Conservation (phyloP, 805 yeast species). For the Candida ponderosae region DNA sequence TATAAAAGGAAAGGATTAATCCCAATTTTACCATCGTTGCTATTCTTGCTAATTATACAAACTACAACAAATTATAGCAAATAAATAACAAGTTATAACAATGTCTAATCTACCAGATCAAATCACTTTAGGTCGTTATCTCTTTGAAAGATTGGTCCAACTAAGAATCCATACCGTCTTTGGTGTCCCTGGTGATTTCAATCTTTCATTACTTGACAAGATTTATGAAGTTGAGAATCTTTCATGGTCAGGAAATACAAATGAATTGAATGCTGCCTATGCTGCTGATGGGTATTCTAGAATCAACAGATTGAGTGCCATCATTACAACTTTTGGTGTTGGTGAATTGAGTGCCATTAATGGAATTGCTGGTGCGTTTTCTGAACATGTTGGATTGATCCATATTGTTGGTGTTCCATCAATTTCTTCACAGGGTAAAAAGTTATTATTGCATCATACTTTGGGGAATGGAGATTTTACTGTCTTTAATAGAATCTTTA, state of each 20-base stretch:
- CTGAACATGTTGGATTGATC: constrained; percentile 81
- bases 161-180: constrained; percentile 63
- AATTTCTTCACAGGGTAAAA: constrained; percentile 61
- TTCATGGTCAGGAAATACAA: constrained; percentile 89
- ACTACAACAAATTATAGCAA: no score
- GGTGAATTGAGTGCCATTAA: constrained; percentile 82
- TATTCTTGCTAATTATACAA: no score
- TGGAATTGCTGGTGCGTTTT: constrained; percentile 84
- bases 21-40: no score
- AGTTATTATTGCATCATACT: constrained; percentile 73
- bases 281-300: constrained; percentile 88
- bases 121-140: constrained; percentile 65
- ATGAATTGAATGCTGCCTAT: constrained; percentile 83
- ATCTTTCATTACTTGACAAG: constrained; percentile 62
- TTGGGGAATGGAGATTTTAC: constrained; percentile 79
- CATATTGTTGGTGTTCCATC: constrained; percentile 88
- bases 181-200: constrained; percentile 82
- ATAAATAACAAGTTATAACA: constrained; percentile 3
- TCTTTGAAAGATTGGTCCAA: constrained; percentile 74
- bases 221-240: constrained; percentile 67
- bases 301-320: constrained; percentile 65
- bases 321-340: constrained; percentile 85
- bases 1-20: no score
- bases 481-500: constrained; percentile 73
- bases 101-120: constrained; percentile 22